A percentile compares a stretch with the other conserved stretches of the same genome.
Evolutionary conservation across 805 yeast species (phyloP).

Genomic region (Suhomyces canberraensis): DNA sequence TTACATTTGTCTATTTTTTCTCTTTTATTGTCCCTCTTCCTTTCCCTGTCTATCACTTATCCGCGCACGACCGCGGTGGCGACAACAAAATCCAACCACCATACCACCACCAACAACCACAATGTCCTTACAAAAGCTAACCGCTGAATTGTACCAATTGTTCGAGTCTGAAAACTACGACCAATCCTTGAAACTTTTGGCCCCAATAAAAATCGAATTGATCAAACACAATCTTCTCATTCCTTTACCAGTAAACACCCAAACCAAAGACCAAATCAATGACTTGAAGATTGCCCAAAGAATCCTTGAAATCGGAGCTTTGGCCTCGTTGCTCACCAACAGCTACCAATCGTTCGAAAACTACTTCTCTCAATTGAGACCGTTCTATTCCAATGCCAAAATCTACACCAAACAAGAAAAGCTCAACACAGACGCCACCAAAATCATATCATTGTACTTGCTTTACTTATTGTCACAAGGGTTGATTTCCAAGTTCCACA

Average conservation of each 20-base stretch:
- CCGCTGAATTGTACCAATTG: slow-evolving; percentile 62
- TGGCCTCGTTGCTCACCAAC: slow-evolving; percentile 64
- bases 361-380: slow-evolving; percentile 68
- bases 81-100: background rate
- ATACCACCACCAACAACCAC: background rate
- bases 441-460: slow-evolving; percentile 73
- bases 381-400: slow-evolving; percentile 57
- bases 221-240: slow-evolving; percentile 74
- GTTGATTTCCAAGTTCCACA: slow-evolving; percentile 83
- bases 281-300: slow-evolving; percentile 79
- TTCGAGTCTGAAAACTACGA: slow-evolving; percentile 62
- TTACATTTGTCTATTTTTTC: too few relatives aligned
- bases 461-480: slow-evolving; percentile 77
- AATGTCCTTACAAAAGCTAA: slow-evolving; percentile 65
- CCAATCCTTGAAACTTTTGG: slow-evolving; percentile 58
- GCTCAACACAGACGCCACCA: slow-evolving; percentile 43
- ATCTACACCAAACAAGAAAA: slow-evolving; percentile 38
- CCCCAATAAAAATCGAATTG: slow-evolving; percentile 73
- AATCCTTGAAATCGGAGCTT: slow-evolving; percentile 84
- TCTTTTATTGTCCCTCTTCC: too few relatives aligned
- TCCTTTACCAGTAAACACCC: slow-evolving; percentile 46
- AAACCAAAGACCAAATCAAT: slow-evolving; percentile 42
- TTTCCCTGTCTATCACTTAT: too few relatives aligned
- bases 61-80: slow-evolving; percentile 3
- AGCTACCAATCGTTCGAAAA: slow-evolving; percentile 68